Base-by-base conservation (phyloP, 495 filamentous ascomycete species). In the Opeltia flavorubescens region DNA sequence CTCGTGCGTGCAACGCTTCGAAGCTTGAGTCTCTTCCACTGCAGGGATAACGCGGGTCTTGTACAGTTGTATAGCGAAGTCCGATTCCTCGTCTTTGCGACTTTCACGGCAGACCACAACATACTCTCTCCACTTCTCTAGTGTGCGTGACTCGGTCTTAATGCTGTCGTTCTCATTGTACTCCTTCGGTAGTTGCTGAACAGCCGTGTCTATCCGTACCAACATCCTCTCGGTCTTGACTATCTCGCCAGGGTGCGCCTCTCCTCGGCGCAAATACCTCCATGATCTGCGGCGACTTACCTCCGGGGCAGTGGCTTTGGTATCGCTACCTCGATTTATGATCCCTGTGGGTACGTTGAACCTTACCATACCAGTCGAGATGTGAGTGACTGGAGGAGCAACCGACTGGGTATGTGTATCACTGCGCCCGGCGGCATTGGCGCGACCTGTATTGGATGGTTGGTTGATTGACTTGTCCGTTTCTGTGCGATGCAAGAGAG, bases 211-310 rank as follows among this genome's bases (percentile, higher is more conserved):
- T 12, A 83, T 68, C 9, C 76, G 69, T 7, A 86, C 74, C 9
- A 86, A 70, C 82, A 86, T 86, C 31, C 71, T 80, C 55, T 85
- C 81, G 57, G 80, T 79, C 57, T 84, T 85, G 47, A 84, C 59
- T 31, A 86, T 76, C 52, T 82, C 75, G 3, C 82, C 81, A 42
- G 76, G 70, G 44, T 72, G 64, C 4, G 67, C 38, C 44, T 63
- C 64, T 5, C 61, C 66, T 40, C 65, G 63, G 34, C 56, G 64
- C 13, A 62, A 60, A 56, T 47, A 59, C 48, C 58, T 67, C 20
- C 62, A 61, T 25, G 64, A 63, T 24, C 69, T 60, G 15, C 58
- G 55, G 12, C 59, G 58, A 23, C 56, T 62, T 18, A 53, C 58
- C 35, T 72, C 64, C 1, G 64, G 67, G 31, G 64, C 9, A 55